These are phyloP conservation scores for Hortaea werneckii DNA, from an alignment of 2,329 filamentous ascomycete species.

Conservation along the genomic window DNA sequence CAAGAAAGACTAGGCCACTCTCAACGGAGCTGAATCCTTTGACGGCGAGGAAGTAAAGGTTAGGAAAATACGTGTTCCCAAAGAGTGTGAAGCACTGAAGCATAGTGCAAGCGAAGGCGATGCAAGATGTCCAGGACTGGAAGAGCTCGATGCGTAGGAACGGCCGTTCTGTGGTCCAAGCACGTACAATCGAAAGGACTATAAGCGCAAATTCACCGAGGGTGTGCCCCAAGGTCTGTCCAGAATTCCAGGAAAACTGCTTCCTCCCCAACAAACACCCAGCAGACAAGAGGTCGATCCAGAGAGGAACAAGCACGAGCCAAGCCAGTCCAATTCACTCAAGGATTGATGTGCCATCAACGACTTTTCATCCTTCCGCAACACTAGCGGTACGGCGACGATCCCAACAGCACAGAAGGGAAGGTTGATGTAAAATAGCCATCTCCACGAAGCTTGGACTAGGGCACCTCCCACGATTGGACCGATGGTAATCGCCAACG, in stretches of 20 bases:
- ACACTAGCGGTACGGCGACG: constrained; percentile 33
- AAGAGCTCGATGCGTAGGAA: constrained; percentile 26
- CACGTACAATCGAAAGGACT: constrained; percentile 8
- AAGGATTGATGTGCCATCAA: constrained; percentile 10
- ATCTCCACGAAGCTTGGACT: constrained; percentile 18
- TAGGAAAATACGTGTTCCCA: constrained; percentile 32
- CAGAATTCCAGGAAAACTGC: constrained; percentile 23
- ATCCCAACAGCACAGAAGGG: constrained; percentile 26
- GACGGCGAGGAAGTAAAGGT: constrained; percentile 33
- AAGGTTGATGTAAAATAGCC: constrained; percentile 32
- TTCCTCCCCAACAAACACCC: constrained; percentile 29
- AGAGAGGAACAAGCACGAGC: constrained; percentile 13
- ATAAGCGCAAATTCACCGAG: too few species aligned
- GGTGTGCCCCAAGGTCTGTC: too few species aligned
- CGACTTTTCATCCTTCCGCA: constrained; percentile 27
- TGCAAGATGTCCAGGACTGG: constrained; percentile 17
- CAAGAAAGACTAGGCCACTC: constrained; percentile 30
- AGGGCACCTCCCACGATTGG: constrained; percentile 25
- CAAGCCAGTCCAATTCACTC: constrained; percentile 16
- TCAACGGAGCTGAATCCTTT: constrained; percentile 30
- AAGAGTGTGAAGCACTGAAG: constrained; percentile 23
- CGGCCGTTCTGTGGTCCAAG: constrained; percentile 10
- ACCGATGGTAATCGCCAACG: constrained; percentile 25
- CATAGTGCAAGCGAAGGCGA: constrained; percentile 22
- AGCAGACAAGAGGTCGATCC: constrained; percentile 18